Evolutionary conservation across 345 rosid species (phyloP), one percentile per base, ranked within the genome.

Genomic region (Jatropha curcas): DNA sequence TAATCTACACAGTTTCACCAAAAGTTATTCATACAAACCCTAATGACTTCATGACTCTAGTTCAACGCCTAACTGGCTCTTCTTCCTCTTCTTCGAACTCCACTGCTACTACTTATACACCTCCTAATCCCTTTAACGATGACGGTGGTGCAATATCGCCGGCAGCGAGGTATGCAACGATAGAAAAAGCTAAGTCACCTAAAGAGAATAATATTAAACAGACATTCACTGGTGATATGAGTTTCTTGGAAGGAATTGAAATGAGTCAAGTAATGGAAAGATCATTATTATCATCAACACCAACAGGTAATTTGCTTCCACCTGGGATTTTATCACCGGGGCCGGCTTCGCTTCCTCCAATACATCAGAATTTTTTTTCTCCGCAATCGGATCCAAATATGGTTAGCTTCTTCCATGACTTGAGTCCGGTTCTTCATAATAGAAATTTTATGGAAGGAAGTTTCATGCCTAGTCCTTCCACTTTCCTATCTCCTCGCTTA

Each of bases 1-100:
- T 93, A 51, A 91, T 91, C 85, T 93, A 93, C 85, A 86, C 95
- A 1, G 87, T 88, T 43, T 89, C 98, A 4, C 97, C 98, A 0
- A 93, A 86, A 80, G 87, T 93, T 50, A 91, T 93, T 66, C 97
- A 93, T 78, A 91, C 95, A 8, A 85, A 85, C 68, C 97, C 98
- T 25, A 82, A 76, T 51, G 90, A 93, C 39, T 93, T 93, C 88
- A 93, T 88, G 97, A 77, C 66, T 65, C 84, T 93, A n/a, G 98
- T 93, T 16, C 97, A 93, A 78, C 91, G 97, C 39, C 97, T 94
- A 55, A 94, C 98, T 14, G 98, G 98, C 9, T 71, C 87, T 1
- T 80, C 92, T 1, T 72, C 86, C 8, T 30, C 81, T 3, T 25
- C 82, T 4, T 51, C 76, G 0, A 17, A 55, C 1, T 25, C 60